Evolutionary conservation across 345 rosid species (phyloP), one percentile per base, ranked within the genome.

Genomic region (Eucalyptus urophylla): DNA sequence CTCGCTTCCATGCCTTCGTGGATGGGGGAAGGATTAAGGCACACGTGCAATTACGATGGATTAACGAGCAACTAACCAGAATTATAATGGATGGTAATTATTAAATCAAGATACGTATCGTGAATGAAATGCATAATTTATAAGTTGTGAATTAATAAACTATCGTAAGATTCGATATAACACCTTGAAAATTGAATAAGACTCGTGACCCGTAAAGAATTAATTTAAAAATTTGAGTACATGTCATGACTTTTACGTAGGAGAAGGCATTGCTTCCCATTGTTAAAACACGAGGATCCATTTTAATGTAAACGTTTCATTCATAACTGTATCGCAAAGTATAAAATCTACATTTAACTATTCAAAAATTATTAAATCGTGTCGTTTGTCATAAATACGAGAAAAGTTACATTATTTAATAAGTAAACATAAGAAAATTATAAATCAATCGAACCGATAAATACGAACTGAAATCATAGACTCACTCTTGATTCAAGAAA

Each of bases 11-110:
- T 21, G 60, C 27, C 60, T 56, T 8, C 6, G 25, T 56, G 60
- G 60, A 56, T 56, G 60, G 60, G 27, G 27, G 27, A 21, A 21
- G 11, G 27, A 7, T 22, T 51, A 51, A 51, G 56, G 56, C 56
- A 54, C 60, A 60, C 14, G 67, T 1, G n/a, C n/a, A 60, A 60
- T 60, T 27, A 60, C 14, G 7, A 60, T 25, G 14, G 67, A 25
- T 6, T 60, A 0, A 60, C 31, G 29, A 6, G 31, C 0, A 60
- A 27, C n/a, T 6, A 27, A 60, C n/a, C 67, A 6, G 29, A 60
- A 11, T 60, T 11, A 60, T 60, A 25, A 10, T 60, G 31, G 67
- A 25, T 60, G 7, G n/a, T 60, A 25, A 25, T 60, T 60, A 12
- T 60, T 60, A 60, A 60, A 25, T 27, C 67, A 12, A 60, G n/a